Evolutionary conservation across 257 asterid genomes (phyloP).

Genomic region (Paulownia fortunei): DNA sequence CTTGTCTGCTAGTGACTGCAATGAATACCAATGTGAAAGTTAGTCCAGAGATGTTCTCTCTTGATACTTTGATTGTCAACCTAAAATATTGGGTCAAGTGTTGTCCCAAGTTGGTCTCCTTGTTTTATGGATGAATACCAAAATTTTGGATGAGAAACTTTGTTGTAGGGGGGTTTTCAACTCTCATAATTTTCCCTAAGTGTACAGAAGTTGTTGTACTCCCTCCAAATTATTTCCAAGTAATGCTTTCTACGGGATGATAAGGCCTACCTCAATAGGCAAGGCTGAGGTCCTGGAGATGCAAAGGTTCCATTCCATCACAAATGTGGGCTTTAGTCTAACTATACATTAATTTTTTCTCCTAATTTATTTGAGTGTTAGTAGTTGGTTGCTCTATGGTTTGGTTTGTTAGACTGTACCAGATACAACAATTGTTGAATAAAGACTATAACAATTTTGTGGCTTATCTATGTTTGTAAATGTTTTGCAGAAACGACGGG

Average conservation of each 20-base stretch:
- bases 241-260: too few species aligned
- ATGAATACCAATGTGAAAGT: background rate
- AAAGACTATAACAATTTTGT: background rate
- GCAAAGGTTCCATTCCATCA: background rate
- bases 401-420: background rate
- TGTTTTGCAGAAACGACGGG: conserved; percentile 75
- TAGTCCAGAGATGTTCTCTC: background rate
- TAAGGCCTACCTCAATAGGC: background rate
- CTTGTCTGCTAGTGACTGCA: background rate
- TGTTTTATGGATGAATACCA: too few species aligned
- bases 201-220: too few species aligned
- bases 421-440: background rate
- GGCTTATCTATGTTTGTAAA: background rate
- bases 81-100: background rate
- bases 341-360: too few species aligned
- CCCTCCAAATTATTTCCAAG: too few species aligned
- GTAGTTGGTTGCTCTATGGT: background rate
- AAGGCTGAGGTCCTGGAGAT: too few species aligned
- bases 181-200: background rate
- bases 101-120: background rate
- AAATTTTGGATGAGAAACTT: background rate
- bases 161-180: background rate
- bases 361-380: background rate
- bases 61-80: background rate
- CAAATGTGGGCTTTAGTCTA: too few species aligned